These are phyloP conservation scores for Leishmania tarentolae DNA, from an alignment of 208 protist species.

Conservation along the genomic window DNA sequence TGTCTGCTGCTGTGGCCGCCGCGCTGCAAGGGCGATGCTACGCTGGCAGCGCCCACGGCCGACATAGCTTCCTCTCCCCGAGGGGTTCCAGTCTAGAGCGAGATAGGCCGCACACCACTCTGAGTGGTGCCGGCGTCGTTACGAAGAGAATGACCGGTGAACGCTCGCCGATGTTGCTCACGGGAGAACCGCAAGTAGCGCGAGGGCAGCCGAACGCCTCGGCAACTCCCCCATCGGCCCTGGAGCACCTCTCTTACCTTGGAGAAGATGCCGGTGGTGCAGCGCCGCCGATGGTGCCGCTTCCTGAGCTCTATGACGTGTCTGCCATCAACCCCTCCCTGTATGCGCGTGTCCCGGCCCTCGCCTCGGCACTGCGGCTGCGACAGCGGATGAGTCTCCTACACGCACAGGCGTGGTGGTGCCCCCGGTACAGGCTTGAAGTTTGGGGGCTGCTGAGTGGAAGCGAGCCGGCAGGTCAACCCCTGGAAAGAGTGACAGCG, in stretches of 20 bases:
- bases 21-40: background rate
- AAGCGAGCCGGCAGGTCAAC: background rate
- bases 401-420: constrained; percentile 25
- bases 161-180: background rate
- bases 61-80: background rate
- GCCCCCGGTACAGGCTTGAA: constrained; percentile 12
- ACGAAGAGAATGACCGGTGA: background rate
- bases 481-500: background rate
- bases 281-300: background rate
- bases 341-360: constrained; percentile 14
- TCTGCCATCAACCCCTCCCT: constrained; percentile 21
- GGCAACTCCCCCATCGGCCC: background rate
- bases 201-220: background rate
- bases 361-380: constrained; percentile 17
- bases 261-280: background rate
- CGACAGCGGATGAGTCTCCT: constrained; percentile 26
- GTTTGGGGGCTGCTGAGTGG: constrained; percentile 12
- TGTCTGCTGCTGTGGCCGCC: constrained; percentile 15
- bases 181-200: background rate
- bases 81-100: background rate
- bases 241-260: background rate
- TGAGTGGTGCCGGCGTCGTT: background rate
- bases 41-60: background rate
- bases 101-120: background rate
- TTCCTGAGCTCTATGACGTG: constrained; percentile 24